phyloP scores from a whole-genome alignment of 192 early-diverging fungal species.

The Coemansia sp. region DNA sequence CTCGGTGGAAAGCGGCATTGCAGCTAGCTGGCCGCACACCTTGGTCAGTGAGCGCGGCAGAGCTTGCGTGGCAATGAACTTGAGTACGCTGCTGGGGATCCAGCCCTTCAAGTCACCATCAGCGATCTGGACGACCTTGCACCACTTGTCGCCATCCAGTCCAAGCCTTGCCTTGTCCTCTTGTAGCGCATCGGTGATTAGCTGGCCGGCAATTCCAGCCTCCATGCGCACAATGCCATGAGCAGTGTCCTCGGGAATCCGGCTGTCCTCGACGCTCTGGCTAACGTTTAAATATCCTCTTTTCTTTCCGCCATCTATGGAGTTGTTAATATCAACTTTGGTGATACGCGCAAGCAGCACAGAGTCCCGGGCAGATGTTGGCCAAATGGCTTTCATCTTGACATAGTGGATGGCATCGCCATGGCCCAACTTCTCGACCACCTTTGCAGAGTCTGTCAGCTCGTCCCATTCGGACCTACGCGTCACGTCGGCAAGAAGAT shows the following conservation, averaged over 20 bases:
- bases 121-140: conserved; percentile 50
- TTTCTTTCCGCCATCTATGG: not conserved
- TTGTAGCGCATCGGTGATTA: conserved; percentile 20
- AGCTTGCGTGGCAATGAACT: conserved; percentile 56
- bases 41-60: conserved; percentile 55
- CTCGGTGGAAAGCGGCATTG: conserved; percentile 14
- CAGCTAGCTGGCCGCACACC: conserved; percentile 37
- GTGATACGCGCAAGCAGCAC: conserved; percentile 44
- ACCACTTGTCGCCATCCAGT: conserved; percentile 24
- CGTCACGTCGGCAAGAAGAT: conserved; percentile 42
- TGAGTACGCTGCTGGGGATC: conserved; percentile 53
- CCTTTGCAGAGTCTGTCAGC: conserved; percentile 33
- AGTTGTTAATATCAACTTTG: conserved; percentile 4
- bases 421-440: conserved; percentile 37
- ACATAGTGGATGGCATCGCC: conserved; percentile 48
- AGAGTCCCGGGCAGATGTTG: conserved; percentile 51
- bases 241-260: conserved; percentile 27
- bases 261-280: conserved; percentile 36
- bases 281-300: conserved; percentile 43
- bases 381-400: conserved; percentile 53
- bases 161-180: conserved; percentile 24
- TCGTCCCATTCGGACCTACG: conserved; percentile 54
- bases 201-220: conserved; percentile 52
- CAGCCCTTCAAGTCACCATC: conserved; percentile 55
- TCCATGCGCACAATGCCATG: conserved; percentile 54